These are phyloP conservation scores for Colletotrichum australisinense DNA, from an alignment of 2,329 filamentous ascomycete species.

Conservation along the genomic window DNA sequence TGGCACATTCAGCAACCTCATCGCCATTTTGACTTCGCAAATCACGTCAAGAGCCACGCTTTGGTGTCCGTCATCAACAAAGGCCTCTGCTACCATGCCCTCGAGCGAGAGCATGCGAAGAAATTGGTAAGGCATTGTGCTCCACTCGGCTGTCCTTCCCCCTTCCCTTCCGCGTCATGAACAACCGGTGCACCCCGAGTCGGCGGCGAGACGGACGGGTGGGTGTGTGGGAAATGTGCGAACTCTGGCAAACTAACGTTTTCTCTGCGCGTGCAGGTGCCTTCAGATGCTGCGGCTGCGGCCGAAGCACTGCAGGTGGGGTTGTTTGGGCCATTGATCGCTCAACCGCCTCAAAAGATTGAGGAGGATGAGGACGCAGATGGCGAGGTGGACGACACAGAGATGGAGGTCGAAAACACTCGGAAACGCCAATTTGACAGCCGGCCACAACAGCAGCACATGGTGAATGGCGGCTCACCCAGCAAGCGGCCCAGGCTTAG, in stretches of 20 bases:
- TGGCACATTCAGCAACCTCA: slow-evolving; percentile 74
- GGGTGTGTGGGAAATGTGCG: slow-evolving; percentile 38
- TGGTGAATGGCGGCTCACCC: slow-evolving; percentile 64
- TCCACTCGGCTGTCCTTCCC: slow-evolving; percentile 15
- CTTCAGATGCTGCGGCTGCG: slow-evolving; percentile 59
- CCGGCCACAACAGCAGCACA: slow-evolving; percentile 55
- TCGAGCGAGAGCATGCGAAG: slow-evolving; percentile 66
- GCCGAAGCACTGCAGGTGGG: slow-evolving; percentile 61
- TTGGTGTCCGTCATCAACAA: slow-evolving; percentile 73
- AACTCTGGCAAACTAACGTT: slow-evolving; percentile 47
- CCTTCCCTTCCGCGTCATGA: slow-evolving; percentile 37
- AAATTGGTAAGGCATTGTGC: slow-evolving; percentile 57
- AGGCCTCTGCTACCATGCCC: slow-evolving; percentile 70
- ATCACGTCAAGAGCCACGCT: slow-evolving; percentile 73
- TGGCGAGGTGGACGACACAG: slow-evolving; percentile 50
- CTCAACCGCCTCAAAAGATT: slow-evolving; percentile 55
- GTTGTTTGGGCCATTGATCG: slow-evolving; percentile 67
- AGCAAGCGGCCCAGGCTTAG: slow-evolving; percentile 69
- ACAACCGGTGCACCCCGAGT: slow-evolving; percentile 15
- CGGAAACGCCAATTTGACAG: slow-evolving; percentile 63
- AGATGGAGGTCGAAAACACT: slow-evolving; percentile 54
- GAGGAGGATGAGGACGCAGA: slow-evolving; percentile 50
- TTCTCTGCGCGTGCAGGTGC: slow-evolving; percentile 54
- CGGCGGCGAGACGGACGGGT: slow-evolving; percentile 22
- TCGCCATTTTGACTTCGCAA: slow-evolving; percentile 71